Percentiles rank a stretch among this genome's conserved stretches.
These are phyloP conservation scores for Biscutella laevigata DNA, from an alignment of 441 rosid genomes.

Conservation along the genomic window DNA sequence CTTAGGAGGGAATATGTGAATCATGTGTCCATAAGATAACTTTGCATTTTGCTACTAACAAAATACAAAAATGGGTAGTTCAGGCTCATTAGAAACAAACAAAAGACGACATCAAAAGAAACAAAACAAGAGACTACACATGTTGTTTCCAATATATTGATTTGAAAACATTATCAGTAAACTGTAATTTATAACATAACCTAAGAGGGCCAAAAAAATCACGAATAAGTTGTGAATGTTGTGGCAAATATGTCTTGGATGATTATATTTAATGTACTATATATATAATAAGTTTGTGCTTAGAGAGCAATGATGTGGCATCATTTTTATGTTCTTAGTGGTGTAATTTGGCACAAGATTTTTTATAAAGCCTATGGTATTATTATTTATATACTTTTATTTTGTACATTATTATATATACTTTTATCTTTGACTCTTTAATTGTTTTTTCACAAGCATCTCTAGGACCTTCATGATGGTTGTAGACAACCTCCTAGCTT, in stretches of 20 bases:
- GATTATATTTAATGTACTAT: neutral
- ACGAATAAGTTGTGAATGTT: neutral
- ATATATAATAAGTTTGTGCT: neutral
- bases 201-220: no score
- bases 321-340: slow-evolving; percentile 14
- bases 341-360: slow-evolving; percentile 5
- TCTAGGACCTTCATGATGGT: no score
- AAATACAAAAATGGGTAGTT: neutral
- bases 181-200: neutral
- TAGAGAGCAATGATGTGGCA: slow-evolving; percentile 18
- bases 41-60: neutral
- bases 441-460: slow-evolving; percentile 2
- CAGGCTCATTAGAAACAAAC: neutral
- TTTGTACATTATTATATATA: neutral
- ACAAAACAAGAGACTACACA: no score
- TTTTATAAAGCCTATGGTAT: neutral
- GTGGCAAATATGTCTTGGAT: neutral
- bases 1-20: neutral
- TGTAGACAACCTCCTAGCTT: no score
- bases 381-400: no score
- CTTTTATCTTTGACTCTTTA: slow-evolving; percentile 21
- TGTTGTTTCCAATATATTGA: neutral
- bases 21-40: neutral
- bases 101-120: neutral
- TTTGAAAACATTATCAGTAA: neutral